phyloP scores from a whole-genome alignment of 2,329 filamentous ascomycete genomes.

The Pseudonectria buxi region DNA sequence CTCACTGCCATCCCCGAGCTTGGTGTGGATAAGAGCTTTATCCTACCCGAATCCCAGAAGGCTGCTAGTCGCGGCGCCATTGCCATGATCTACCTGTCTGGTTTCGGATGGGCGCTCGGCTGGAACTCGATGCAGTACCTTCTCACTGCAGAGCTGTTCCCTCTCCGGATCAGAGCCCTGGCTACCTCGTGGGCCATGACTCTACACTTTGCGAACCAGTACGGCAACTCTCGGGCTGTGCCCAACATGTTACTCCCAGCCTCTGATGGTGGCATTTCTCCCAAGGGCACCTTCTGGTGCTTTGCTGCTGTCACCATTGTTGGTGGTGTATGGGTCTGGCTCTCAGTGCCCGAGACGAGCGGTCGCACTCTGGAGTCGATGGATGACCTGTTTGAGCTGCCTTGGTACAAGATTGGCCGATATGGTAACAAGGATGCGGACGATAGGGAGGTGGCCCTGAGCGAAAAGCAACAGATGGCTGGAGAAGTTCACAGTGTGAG shows the following conservation, averaged over 20 bases:
- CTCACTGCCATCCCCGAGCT: conserved; percentile 56
- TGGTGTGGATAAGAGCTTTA: conserved; percentile 41
- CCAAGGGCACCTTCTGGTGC: conserved; percentile 70
- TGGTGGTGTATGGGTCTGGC: conserved; percentile 63
- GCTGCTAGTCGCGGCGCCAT: conserved; percentile 60
- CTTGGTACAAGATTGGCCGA: conserved; percentile 67
- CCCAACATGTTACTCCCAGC: conserved; percentile 62
- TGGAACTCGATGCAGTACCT: conserved; percentile 78
- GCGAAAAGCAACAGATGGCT: conserved; percentile 38
- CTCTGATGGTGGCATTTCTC: conserved; percentile 40
- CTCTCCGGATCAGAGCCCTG: conserved; percentile 64
- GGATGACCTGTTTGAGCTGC: conserved; percentile 64
- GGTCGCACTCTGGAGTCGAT: conserved; percentile 62
- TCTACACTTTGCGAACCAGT: conserved; percentile 73
- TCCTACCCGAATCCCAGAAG: conserved; percentile 41
- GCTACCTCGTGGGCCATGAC: conserved; percentile 69
- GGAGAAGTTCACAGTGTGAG: conserved; percentile 25
- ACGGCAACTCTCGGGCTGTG: conserved; percentile 68
- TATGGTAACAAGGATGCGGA: conserved; percentile 48
- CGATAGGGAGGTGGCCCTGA: conserved; percentile 33
- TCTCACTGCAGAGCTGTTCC: conserved; percentile 71
- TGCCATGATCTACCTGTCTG: conserved; percentile 66
- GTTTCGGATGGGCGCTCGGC: conserved; percentile 62
- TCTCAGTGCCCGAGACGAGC: conserved; percentile 66
- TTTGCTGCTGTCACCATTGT: conserved; percentile 63